These are phyloP conservation scores for Grosmannia serpens DNA, from an alignment of 2,329 filamentous ascomycete genomes.

Conservation along the genomic window DNA sequence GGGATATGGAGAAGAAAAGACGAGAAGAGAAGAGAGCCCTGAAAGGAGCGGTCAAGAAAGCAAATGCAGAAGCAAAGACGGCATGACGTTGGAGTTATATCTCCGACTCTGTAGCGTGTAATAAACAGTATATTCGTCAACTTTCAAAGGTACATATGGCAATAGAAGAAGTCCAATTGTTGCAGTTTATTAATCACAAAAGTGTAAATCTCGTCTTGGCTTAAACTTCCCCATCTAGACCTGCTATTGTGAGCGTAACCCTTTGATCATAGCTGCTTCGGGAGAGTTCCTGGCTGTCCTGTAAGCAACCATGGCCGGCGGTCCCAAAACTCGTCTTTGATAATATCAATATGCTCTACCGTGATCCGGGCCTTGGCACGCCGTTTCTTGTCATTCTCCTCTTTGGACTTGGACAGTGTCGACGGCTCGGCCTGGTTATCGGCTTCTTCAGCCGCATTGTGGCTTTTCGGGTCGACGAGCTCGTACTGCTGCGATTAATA, in stretches of 20 bases:
- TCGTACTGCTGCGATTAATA: slow-evolving; percentile 44
- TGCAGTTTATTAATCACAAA: too few species aligned
- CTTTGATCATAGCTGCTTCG: slow-evolving; percentile 33
- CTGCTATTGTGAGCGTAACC: background rate
- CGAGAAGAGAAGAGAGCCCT: slow-evolving; percentile 4
- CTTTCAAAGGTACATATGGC: too few species aligned
- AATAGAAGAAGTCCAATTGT: too few species aligned
- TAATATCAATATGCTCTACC: slow-evolving; percentile 83
- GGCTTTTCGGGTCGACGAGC: slow-evolving; percentile 46
- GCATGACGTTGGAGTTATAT: background rate
- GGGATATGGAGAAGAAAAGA: slow-evolving; percentile 23
- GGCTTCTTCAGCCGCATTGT: slow-evolving; percentile 33
- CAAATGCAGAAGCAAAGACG: background rate
- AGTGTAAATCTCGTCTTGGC: too few species aligned
- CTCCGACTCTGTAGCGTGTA: background rate
- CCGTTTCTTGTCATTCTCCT: slow-evolving; percentile 72
- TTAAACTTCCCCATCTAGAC: background rate
- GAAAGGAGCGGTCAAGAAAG: slow-evolving; percentile 16
- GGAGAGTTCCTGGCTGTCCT: slow-evolving; percentile 59
- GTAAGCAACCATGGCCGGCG: slow-evolving; percentile 73
- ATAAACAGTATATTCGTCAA: too few species aligned
- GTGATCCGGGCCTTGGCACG: slow-evolving; percentile 70
- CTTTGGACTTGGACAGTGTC: slow-evolving; percentile 63
- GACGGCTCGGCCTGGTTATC: slow-evolving; percentile 40
- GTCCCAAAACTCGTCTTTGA: slow-evolving; percentile 91